A percentile compares a stretch with the other conserved stretches of the same genome.
Evolutionary conservation across 1,284 basidiomycete species (phyloP).

Genomic region (Caloboletus inedulis): DNA sequence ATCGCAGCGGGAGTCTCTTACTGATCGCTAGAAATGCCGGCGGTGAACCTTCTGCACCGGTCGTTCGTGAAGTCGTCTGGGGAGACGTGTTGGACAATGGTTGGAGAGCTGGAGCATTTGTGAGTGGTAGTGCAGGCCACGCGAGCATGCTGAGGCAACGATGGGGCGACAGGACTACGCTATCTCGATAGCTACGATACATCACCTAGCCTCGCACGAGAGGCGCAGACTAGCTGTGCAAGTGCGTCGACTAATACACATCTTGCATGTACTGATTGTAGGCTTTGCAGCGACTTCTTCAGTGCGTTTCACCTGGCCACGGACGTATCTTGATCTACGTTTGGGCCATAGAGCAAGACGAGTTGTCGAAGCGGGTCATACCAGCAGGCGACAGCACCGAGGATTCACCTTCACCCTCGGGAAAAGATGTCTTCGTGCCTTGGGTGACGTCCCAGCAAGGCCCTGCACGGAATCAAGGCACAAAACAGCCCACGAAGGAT

Average conservation of each 20-base stretch:
- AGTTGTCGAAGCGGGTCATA: conserved; percentile 69
- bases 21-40: conserved; percentile 66
- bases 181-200: conserved; percentile 93
- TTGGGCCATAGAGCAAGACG: conserved; percentile 97
- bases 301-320: conserved; percentile 57
- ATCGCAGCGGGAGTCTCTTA: conserved; percentile 78
- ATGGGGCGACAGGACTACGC: conserved; percentile 84
- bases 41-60: conserved; percentile 21
- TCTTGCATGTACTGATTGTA: conserved; percentile 2
- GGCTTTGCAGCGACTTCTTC: conserved; percentile 56
- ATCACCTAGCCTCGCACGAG: conserved; percentile 81
- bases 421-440: conserved; percentile 71
- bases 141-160: neutral
- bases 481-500: conserved; percentile 10
- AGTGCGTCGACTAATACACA: conserved; percentile 38
- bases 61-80: conserved; percentile 67
- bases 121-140: conserved; percentile 42
- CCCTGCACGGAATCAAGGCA: conserved; percentile 14
- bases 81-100: conserved; percentile 67
- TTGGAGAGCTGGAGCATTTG: conserved; percentile 78
- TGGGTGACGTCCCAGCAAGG: conserved; percentile 51
- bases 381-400: conserved; percentile 30
- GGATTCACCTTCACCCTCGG: conserved; percentile 11
- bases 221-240: conserved; percentile 72
- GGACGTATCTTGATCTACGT: conserved; percentile 91